These are phyloP conservation scores for Didymosphaeria variabile DNA, from an alignment of 2,329 filamentous ascomycete species.

Conservation along the genomic window DNA sequence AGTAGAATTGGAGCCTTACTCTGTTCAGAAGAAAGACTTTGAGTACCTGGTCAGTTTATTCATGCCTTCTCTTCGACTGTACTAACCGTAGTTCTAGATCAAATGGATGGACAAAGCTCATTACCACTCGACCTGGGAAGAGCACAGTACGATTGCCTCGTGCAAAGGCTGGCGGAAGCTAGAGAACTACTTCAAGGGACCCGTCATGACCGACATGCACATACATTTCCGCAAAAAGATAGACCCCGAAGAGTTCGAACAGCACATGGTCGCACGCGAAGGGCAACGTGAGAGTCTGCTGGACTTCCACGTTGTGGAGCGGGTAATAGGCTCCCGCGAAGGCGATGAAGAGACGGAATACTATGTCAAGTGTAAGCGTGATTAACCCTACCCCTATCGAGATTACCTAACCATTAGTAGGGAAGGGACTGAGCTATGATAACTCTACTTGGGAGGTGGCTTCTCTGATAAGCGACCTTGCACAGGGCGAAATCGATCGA, in stretches of 20 bases:
- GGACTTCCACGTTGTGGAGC: constrained; percentile 91
- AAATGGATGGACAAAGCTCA: constrained; percentile 98
- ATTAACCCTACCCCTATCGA: constrained; percentile 17
- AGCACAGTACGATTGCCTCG: constrained; percentile 75
- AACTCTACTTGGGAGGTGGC: constrained; percentile 92
- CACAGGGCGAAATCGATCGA: constrained; percentile 90
- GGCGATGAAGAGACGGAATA: constrained; percentile 87
- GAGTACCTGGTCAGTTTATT: constrained; percentile 70
- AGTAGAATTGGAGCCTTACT: constrained; percentile 46
- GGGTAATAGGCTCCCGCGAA: constrained; percentile 84
- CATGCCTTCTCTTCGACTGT: not conserved
- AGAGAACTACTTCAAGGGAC: constrained; percentile 92
- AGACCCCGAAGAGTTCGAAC: constrained; percentile 85
- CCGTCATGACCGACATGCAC: constrained; percentile 80
- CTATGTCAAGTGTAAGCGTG: constrained; percentile 80
- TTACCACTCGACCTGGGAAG: constrained; percentile 95
- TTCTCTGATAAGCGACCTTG: constrained; percentile 76
- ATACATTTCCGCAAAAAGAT: constrained; percentile 64
- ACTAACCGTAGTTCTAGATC: constrained; percentile 63
- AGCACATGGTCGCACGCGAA: constrained; percentile 95
- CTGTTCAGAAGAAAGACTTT: constrained; percentile 74
- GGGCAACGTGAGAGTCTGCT: constrained; percentile 86
- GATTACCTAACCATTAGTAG: constrained; percentile 43
- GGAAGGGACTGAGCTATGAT: constrained; percentile 91
- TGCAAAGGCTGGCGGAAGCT: constrained; percentile 86